Percentiles rank a stretch among this genome's conserved stretches.
Conservation (phyloP, 495 filamentous ascomycete genomes). For the Amniculicola lignicola region DNA sequence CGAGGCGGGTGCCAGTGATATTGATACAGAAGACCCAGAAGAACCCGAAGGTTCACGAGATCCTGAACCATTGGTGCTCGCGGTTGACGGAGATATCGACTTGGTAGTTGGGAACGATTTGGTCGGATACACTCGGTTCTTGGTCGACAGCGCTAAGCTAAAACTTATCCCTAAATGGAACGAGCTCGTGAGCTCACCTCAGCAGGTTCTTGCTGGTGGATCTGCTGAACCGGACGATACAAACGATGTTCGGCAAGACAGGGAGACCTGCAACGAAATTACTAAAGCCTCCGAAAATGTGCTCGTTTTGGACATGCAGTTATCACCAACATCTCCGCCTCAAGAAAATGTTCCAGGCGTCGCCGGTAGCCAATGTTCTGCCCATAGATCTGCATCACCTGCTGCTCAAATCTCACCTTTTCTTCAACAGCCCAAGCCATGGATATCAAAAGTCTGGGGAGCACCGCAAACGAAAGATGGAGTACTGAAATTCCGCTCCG, state of each 20-base stretch:
- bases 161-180: neutral
- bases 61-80: neutral
- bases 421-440: too few species aligned
- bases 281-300: neutral
- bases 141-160: neutral
- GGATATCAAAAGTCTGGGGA: neutral
- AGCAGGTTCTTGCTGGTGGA: neutral
- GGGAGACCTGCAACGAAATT: neutral
- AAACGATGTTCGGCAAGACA: neutral
- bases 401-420: too few species aligned
- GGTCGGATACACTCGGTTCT: neutral
- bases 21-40: too few species aligned
- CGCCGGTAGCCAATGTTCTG: neutral
- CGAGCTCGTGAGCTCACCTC: neutral
- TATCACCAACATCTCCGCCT: neutral
- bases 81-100: neutral
- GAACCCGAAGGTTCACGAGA: too few species aligned
- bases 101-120: neutral
- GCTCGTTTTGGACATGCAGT: neutral
- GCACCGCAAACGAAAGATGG: neutral
- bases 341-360: neutral
- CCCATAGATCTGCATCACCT: too few species aligned
- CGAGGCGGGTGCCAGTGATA: too few species aligned
- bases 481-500: neutral
- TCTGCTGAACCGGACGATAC: neutral